Conservation (phyloP, 495 filamentous ascomycete species). For the Xylaria intraflava region DNA sequence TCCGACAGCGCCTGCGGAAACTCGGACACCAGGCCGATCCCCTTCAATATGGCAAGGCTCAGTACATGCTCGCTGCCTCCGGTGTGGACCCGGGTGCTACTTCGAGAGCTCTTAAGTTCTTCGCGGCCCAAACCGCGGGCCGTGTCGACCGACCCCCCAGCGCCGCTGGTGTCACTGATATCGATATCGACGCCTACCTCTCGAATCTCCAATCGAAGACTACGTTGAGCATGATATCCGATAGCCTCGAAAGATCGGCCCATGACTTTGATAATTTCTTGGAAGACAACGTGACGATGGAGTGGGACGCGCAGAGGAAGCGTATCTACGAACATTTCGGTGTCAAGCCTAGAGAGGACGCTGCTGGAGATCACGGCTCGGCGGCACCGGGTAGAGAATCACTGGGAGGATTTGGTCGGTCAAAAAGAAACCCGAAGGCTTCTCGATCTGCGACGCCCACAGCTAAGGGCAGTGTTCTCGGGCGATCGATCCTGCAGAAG, state of each 20-base stretch:
- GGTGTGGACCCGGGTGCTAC: constrained; percentile 73
- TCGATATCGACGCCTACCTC: constrained; percentile 77
- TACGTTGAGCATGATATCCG: constrained; percentile 81
- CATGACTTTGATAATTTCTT: constrained; percentile 87
- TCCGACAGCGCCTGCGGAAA: constrained; percentile 74
- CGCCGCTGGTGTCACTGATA: constrained; percentile 41
- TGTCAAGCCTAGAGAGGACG: constrained; percentile 58
- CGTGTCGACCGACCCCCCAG: constrained; percentile 26
- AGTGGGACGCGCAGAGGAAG: constrained; percentile 90
- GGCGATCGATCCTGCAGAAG: constrained; percentile 61
- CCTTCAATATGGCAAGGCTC: constrained; percentile 58
- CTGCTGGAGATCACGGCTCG: constrained; percentile 34
- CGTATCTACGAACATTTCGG: constrained; percentile 96
- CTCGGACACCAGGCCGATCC: constrained; percentile 53
- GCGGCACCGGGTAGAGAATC: constrained; percentile 53
- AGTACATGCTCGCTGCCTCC: constrained; percentile 85
- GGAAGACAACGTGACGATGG: constrained; percentile 87
- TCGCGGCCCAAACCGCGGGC: constrained; percentile 35
- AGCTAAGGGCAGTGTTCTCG: constrained; percentile 58
- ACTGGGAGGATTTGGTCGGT: constrained; percentile 45
- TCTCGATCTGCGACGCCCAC: constrained; percentile 29
- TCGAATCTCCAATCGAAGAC: constrained; percentile 81
- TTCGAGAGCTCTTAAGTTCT: constrained; percentile 64
- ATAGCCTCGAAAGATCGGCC: constrained; percentile 77
- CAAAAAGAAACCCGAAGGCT: constrained; percentile 42